A percentile compares a stretch with the other conserved stretches of the same genome.
Conservation (phyloP, 2,329 filamentous ascomycete species). For the Lasiodiplodia sp. region DNA sequence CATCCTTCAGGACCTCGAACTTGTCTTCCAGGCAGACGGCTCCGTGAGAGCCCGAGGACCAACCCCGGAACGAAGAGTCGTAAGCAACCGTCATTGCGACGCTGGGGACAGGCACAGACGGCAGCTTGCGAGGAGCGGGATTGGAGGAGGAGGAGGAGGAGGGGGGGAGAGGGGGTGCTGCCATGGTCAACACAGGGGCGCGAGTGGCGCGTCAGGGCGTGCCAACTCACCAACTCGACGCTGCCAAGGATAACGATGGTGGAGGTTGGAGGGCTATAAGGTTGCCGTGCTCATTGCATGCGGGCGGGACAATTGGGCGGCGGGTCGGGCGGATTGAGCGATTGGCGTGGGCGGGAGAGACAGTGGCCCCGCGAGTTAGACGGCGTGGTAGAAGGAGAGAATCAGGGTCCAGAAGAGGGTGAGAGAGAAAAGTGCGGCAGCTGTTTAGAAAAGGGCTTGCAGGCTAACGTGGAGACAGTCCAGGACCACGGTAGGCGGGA, state of each 20-base stretch:
- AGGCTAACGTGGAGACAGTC: conserved; percentile 44
- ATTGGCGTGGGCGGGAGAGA: conserved; percentile 28
- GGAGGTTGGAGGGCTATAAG: conserved; percentile 21
- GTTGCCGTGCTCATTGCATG: conserved; percentile 36
- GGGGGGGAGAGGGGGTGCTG: conserved; percentile 4
- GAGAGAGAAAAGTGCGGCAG: conserved; percentile 49
- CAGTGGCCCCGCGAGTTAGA: conserved; percentile 22
- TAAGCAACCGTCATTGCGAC: conserved; percentile 77
- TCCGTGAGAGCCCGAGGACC: conserved; percentile 58
- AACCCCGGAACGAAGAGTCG: conserved; percentile 74
- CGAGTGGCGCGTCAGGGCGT: conserved; percentile 2
- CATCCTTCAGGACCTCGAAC: conserved; percentile 97
- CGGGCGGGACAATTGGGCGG: conserved; percentile 30
- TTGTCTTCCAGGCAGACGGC: conserved; percentile 79
- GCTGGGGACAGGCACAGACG: conserved; percentile 12
- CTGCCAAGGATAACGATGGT: conserved; percentile 25
- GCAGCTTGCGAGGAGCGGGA: conserved; percentile 17
- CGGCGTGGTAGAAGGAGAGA: conserved; percentile 28
- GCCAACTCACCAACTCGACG: conserved; percentile 28
- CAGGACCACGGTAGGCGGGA: conserved; percentile 52
- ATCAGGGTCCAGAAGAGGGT: conserved; percentile 49
- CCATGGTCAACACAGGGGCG: conserved; percentile 21
- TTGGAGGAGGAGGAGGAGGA: conserved; percentile 1
- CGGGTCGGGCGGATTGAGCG: neutral
- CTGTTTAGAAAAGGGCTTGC: conserved; percentile 48